phyloP scores from a whole-genome alignment of 345 rosid genomes.

The Mercurialis annua region DNA sequence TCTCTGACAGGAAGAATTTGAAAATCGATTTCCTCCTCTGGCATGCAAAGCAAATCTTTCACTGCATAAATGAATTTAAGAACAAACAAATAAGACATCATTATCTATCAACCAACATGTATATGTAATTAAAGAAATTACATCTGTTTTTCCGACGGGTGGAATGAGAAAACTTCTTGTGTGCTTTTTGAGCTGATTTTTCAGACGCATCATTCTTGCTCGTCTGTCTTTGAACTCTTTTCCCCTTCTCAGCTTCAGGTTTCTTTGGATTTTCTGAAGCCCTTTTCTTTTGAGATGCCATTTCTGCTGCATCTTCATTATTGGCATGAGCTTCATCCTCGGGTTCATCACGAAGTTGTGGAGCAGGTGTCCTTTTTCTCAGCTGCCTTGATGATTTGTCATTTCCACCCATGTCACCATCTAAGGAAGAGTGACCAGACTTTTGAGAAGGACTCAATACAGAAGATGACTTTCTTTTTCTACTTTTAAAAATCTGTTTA shows the following conservation, averaged over 20 bases:
- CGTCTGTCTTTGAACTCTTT: conserved; percentile 33
- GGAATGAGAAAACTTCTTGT: conserved; percentile 71
- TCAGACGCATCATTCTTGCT: conserved; percentile 34
- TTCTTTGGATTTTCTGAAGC: conserved; percentile 36
- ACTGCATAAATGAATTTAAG: conserved; percentile 31
- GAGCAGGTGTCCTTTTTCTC: conserved; percentile 28
- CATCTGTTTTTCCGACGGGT: conserved; percentile 57
- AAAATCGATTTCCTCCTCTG: conserved; percentile 63
- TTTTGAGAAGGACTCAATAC: conserved; percentile 13
- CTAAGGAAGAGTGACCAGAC: conserved; percentile 18
- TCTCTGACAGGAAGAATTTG: conserved; percentile 55
- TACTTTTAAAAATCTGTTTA: conserved; percentile 24
- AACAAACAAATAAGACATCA: conserved; percentile 9
- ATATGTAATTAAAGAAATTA: conserved; percentile 24
- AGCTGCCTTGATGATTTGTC: conserved; percentile 32
- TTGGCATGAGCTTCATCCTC: conserved; percentile 34
- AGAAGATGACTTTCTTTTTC: conserved; percentile 21
- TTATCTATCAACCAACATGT: not conserved
- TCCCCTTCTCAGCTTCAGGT: conserved; percentile 31
- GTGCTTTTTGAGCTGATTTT: conserved; percentile 35
- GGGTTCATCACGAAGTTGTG: conserved; percentile 33
- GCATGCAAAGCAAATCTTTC: conserved; percentile 64
- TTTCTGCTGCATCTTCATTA: conserved; percentile 27
- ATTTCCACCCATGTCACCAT: conserved; percentile 19
- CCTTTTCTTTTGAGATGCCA: conserved; percentile 27